Evolutionary conservation across 2,329 filamentous ascomycete genomes (phyloP).

Genomic region (Fusarium devonianum): DNA sequence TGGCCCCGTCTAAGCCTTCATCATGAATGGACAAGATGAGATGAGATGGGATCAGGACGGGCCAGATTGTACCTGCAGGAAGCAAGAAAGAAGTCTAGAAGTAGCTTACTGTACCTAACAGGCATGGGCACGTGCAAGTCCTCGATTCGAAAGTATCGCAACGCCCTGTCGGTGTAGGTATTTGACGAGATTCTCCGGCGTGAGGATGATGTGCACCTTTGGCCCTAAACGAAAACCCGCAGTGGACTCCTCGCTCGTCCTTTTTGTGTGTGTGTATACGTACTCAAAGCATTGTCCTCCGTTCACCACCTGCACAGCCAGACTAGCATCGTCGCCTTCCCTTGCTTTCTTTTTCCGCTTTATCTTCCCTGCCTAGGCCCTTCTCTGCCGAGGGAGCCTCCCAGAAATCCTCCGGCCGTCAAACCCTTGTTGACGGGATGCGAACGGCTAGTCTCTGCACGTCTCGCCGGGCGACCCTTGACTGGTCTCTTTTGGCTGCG

Average conservation of each 20-base stretch:
- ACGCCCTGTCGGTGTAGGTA: slow-evolving; percentile 7
- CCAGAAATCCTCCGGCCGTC: slow-evolving; percentile 25
- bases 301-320: too few relatives aligned
- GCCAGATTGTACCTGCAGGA: slow-evolving; percentile 41
- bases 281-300: slow-evolving; percentile 25
- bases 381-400: slow-evolving; percentile 14
- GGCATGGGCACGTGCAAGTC: slow-evolving; percentile 32
- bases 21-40: slow-evolving; percentile 9
- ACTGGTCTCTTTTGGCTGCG: slow-evolving; percentile 25
- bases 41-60: slow-evolving; percentile 35
- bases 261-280: too few relatives aligned
- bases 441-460: slow-evolving; percentile 15
- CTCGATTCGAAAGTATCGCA: slow-evolving; percentile 12
- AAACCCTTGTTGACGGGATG: slow-evolving; percentile 17
- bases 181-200: not conserved
- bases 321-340: slow-evolving; percentile 9
- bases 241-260: slow-evolving; percentile 6
- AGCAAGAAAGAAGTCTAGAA: too few relatives aligned
- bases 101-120: too few relatives aligned
- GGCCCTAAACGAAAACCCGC: not conserved
- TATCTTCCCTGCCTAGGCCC: slow-evolving; percentile 1
- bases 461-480: slow-evolving; percentile 14
- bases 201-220: slow-evolving; percentile 4
- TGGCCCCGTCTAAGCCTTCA: not conserved
- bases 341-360: slow-evolving; percentile 27